phyloP scores from a whole-genome alignment of 2,329 filamentous ascomycete genomes.

The Neopestalotiopsis sp. region DNA sequence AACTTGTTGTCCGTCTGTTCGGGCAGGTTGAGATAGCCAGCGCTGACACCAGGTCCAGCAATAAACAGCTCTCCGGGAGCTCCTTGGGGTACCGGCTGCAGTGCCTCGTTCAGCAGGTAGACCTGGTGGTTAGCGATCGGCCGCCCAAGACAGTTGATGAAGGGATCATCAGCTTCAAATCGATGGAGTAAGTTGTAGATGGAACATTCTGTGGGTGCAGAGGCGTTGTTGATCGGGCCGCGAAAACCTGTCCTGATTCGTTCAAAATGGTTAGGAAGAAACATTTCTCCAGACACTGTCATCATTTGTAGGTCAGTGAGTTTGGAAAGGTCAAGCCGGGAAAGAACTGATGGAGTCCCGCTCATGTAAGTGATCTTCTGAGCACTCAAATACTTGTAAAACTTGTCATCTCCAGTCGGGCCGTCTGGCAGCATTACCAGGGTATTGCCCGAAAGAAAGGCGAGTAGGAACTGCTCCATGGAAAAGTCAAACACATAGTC shows the following conservation, averaged over 20 bases:
- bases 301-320: not conserved
- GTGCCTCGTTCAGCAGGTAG: constrained; percentile 62
- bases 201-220: constrained; percentile 84
- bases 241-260: constrained; percentile 66
- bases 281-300: not conserved
- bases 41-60: constrained; percentile 79
- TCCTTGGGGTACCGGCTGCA: constrained; percentile 66
- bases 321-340: not conserved
- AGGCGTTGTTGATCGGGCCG: constrained; percentile 84
- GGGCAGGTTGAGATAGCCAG: constrained; percentile 70
- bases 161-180: constrained; percentile 62
- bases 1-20: constrained; percentile 70
- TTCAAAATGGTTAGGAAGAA: constrained; percentile 44
- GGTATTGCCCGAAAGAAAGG: constrained; percentile 75
- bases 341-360: not conserved
- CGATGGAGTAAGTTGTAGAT: constrained; percentile 72
- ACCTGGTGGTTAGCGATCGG: constrained; percentile 77
- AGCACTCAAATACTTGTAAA: not conserved
- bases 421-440: constrained; percentile 78
- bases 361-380: constrained; percentile 1
- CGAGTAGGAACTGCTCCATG: constrained; percentile 78
- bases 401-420: constrained; percentile 40
- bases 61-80: constrained; percentile 85
- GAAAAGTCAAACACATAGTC: constrained; percentile 92
- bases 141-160: constrained; percentile 75